These are phyloP conservation scores for Thyridium curvatum DNA, from an alignment of 2,329 filamentous ascomycete genomes.

Conservation along the genomic window DNA sequence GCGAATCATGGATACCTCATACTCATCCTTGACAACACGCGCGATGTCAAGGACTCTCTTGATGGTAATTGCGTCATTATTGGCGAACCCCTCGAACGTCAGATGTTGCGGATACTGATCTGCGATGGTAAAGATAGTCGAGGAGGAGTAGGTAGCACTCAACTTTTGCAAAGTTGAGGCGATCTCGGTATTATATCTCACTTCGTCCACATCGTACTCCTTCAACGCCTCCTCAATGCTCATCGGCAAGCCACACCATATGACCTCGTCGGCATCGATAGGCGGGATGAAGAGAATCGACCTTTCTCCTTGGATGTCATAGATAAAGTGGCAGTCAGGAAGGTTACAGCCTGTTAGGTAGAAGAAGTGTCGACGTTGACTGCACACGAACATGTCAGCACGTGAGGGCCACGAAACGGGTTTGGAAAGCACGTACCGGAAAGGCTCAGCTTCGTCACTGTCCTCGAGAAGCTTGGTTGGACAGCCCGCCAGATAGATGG, in stretches of 20 bases:
- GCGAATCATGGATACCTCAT: constrained; percentile 66
- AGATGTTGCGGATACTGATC: constrained; percentile 68
- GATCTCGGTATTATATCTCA: constrained; percentile 65
- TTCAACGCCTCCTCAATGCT: constrained; percentile 67
- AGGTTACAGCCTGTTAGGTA: constrained; percentile 83
- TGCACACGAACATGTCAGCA: constrained; percentile 22
- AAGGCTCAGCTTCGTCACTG: not conserved
- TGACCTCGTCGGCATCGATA: constrained; percentile 78
- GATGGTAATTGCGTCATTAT: constrained; percentile 50
- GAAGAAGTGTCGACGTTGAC: constrained; percentile 89
- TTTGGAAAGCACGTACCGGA: not conserved
- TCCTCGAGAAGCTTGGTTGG: no score
- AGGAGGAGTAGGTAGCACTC: constrained; percentile 53
- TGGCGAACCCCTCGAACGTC: constrained; percentile 64
- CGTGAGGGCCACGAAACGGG: not conserved
- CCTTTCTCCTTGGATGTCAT: constrained; percentile 67
- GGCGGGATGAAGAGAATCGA: constrained; percentile 89
- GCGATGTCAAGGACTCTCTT: constrained; percentile 62
- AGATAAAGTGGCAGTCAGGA: constrained; percentile 73
- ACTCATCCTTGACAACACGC: constrained; percentile 67
- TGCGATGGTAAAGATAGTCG: constrained; percentile 41
- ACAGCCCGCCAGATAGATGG: no score
- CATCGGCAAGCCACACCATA: constrained; percentile 87
- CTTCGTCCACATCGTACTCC: constrained; percentile 76
- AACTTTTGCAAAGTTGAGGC: constrained; percentile 60